Conservation (phyloP, 139 green algal species). For the Chlorella sp. region DNA sequence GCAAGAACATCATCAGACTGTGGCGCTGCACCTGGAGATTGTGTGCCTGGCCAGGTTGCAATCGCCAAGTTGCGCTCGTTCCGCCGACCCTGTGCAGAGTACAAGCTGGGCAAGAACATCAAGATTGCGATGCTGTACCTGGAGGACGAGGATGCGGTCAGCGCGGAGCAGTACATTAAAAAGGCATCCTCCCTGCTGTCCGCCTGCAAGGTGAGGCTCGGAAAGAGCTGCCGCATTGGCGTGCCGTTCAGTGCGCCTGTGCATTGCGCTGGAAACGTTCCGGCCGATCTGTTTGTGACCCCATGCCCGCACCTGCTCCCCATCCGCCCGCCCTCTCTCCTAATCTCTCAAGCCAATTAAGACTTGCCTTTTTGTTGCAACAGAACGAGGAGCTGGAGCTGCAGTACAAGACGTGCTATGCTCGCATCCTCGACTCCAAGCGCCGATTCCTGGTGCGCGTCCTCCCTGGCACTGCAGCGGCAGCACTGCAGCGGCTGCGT, state of each 20-base stretch:
- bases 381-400: constrained; percentile 87
- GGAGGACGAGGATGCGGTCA: constrained; percentile 92
- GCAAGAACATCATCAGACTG: constrained; percentile 93
- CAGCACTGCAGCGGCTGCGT: too few relatives aligned
- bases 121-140: constrained; percentile 96
- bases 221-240: too few relatives aligned
- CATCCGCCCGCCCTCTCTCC: too few relatives aligned
- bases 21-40: constrained; percentile 61
- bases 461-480: too few relatives aligned
- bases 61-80: too few relatives aligned
- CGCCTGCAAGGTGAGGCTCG: constrained; percentile 53
- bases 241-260: neutral
- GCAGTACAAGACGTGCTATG: constrained; percentile 98
- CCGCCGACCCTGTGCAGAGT: too few relatives aligned
- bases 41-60: too few relatives aligned
- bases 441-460: constrained; percentile 82
- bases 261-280: neutral
- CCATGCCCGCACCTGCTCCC: too few relatives aligned
- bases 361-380: neutral
- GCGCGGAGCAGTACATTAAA: constrained; percentile 95
- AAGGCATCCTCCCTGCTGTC: constrained; percentile 87
- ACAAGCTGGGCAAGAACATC: constrained; percentile 91
- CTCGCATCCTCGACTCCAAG: constrained; percentile 95
- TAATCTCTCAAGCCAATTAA: constrained; percentile 7
- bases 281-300: neutral